phyloP scores from a whole-genome alignment of 1,284 basidiomycete genomes.

The Microbotryum lychnidis-dioicae region DNA sequence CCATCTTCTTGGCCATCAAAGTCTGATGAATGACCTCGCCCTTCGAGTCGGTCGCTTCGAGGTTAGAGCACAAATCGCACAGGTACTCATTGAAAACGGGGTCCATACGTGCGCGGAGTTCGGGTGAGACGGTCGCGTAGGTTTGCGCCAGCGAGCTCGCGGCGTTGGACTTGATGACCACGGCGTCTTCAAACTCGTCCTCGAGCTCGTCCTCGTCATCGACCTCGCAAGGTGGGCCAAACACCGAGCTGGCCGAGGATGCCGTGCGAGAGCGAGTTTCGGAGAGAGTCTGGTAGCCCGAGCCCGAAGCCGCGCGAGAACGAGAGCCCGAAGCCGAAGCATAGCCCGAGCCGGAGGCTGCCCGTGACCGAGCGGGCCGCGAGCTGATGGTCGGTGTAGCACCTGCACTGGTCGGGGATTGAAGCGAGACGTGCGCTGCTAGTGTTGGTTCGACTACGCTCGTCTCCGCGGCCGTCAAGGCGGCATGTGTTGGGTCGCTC shows the following conservation, averaged over 20 bases:
- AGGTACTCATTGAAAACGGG: conserved; percentile 85
- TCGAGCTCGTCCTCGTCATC: conserved; percentile 17
- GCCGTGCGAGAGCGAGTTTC: conserved; percentile 27
- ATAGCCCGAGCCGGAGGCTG: conserved; percentile 26
- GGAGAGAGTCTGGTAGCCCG: conserved; percentile 29
- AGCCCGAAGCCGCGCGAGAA: conserved; percentile 28
- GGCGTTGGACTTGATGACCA: background rate
- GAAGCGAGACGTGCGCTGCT: background rate
- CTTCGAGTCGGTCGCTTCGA: conserved; percentile 85
- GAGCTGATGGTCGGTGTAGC: conserved; percentile 1
- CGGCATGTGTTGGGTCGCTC: conserved; percentile 1
- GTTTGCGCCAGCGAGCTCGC: conserved; percentile 29
- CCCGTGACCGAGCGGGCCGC: conserved; percentile 25
- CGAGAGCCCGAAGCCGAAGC: conserved; percentile 27
- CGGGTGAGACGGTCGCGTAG: conserved; percentile 43
- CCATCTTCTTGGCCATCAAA: conserved; percentile 93
- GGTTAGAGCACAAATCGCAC: conserved; percentile 79
- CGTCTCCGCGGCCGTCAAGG: conserved; percentile 2
- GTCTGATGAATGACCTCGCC: conserved; percentile 98
- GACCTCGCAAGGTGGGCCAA: conserved; percentile 13
- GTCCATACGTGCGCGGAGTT: conserved; percentile 75
- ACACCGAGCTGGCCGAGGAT: conserved; percentile 27
- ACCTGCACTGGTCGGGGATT: background rate
- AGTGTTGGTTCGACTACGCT: background rate
- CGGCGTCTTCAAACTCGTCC: conserved; percentile 18